Base-by-base conservation (phyloP, 176 grass and related monocot species). In the Alloteropsis semialata region DNA sequence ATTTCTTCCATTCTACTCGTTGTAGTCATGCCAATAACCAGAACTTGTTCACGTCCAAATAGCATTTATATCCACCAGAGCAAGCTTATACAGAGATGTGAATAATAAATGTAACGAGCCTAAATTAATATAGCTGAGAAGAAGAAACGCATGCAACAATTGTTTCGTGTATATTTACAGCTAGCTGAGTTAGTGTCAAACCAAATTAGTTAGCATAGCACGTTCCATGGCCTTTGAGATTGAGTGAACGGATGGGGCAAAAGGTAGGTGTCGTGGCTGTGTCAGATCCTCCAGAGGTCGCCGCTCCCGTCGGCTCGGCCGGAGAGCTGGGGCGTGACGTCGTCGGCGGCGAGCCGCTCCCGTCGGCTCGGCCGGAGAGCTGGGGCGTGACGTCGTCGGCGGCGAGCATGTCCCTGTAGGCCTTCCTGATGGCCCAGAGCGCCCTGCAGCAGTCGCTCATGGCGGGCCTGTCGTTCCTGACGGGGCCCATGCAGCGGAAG, bases 391-490 rank as follows among this genome's bases (percentile, higher is more conserved):
- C 50, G 19, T 19, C 50, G 19, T 19, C 50, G 50, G 50, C 19
- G 51, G 53, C 51, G 53, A 78, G 80, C 55, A 81, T 71, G 22
- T 96, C 91, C 64, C 79, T 86, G 82, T 88, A 99, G 4, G 79
- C 84, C 83, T 96, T 99, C 70, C 96, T 88, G 59, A 96, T 76
- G 36, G 85, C 72, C 96, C 96, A 99, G 19, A 99, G 85, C 38
- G 78, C 69, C 68, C 85, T 86, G 66, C 84, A 84, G 80, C 96
- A 96, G 0, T 81, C 81, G 62, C 51, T 78, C 96, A 99, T 99
- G 87, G 82, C 76, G 3, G 96, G 93, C 73, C 96, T 53, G 28
- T 79, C 77, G 18, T 80, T 50, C 45, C 91, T 85, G 5, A 86
- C 81, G 39, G 87, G 87, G 0, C 81, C 87, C 64, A 96, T 65